phyloP scores from a whole-genome alignment of 257 asterid genomes.

The Solanum paucissectum region DNA sequence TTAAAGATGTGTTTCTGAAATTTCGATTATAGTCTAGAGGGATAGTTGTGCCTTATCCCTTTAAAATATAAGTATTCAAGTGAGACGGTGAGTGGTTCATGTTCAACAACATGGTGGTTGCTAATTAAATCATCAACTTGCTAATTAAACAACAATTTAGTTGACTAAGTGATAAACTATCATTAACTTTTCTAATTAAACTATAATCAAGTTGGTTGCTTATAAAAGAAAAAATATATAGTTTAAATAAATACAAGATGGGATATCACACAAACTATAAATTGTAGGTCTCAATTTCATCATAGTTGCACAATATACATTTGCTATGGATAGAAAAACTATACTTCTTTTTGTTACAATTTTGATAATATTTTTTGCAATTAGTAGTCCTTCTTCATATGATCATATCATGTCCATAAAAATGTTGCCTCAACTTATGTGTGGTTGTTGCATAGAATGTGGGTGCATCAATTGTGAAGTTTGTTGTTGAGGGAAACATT shows the following conservation, averaged over 20 bases:
- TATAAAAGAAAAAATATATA: no score
- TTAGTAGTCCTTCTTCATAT: not conserved
- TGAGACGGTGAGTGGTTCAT: not conserved
- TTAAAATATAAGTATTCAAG: no score
- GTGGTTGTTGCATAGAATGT: no score
- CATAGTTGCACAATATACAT: not conserved
- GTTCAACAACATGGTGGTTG: not conserved
- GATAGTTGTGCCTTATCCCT: no score
- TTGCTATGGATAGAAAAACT: not conserved
- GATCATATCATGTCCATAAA: not conserved
- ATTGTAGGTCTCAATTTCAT: not conserved
- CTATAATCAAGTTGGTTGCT: not conserved
- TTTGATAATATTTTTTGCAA: not conserved
- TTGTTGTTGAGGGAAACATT: not conserved
- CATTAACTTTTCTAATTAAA: not conserved
- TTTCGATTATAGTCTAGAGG: no score
- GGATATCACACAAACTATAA: not conserved
- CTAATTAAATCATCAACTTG: not conserved
- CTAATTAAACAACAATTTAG: not conserved
- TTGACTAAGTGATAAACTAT: not conserved
- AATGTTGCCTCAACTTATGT: not conserved
- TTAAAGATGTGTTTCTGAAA: no score
- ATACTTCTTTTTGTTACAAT: not conserved
- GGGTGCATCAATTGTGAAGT: no score
- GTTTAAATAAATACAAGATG: not conserved